These are phyloP conservation scores for Xylaria sp. DNA, from an alignment of 2,329 filamentous ascomycete species.

Conservation along the genomic window DNA sequence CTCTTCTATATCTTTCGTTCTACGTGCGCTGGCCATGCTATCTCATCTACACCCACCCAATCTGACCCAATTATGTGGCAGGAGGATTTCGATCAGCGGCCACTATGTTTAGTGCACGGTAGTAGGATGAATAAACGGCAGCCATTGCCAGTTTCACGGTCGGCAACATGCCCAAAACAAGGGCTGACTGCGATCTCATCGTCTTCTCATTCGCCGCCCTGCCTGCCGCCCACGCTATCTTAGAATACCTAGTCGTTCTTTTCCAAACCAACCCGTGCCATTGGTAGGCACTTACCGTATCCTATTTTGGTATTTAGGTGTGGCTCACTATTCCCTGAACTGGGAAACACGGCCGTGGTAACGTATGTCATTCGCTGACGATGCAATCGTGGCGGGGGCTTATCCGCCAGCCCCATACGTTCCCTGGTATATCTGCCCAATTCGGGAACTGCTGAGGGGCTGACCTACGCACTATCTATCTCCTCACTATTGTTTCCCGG, in stretches of 20 bases:
- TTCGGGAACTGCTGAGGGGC: not conserved
- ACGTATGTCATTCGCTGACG: not conserved
- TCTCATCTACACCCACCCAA: not conserved
- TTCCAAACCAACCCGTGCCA: not conserved
- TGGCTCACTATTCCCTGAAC: not conserved
- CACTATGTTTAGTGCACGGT: not conserved
- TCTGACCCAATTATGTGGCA: not conserved
- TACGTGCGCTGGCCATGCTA: not conserved
- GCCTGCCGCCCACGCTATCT: not conserved
- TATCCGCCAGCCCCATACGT: not conserved
- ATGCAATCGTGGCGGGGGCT: slow-evolving; percentile 4
- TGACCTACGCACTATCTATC: not conserved
- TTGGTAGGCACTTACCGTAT: not conserved
- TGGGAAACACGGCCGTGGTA: not conserved
- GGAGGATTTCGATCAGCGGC: slow-evolving; percentile 23
- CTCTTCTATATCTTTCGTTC: not conserved
- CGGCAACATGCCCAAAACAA: not conserved
- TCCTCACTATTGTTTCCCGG: not conserved
- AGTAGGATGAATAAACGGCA: slow-evolving; percentile 5
- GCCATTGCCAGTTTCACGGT: not conserved
- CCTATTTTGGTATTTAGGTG: not conserved
- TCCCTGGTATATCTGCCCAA: not conserved
- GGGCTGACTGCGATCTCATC: not conserved
- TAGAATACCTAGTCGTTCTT: not conserved
- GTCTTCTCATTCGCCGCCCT: slow-evolving; percentile 8